phyloP scores from a whole-genome alignment of 2,329 filamentous ascomycete species.

The Mariannaea sp. region DNA sequence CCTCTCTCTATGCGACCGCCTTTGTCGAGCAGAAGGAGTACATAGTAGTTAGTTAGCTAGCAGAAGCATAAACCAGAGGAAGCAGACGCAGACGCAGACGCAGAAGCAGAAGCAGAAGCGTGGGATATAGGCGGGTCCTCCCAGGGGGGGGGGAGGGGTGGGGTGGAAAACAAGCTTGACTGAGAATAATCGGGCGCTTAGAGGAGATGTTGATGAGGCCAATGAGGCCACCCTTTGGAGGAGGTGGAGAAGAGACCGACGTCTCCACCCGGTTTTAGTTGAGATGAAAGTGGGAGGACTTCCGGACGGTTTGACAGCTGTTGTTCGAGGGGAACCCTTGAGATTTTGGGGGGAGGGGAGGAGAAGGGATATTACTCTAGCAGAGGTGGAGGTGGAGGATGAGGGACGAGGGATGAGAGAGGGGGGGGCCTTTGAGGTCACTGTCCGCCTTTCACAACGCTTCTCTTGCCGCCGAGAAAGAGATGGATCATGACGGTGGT shows the following conservation, averaged over 20 bases:
- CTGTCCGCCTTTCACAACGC: slow-evolving; percentile 44
- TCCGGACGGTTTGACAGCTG: slow-evolving; percentile 27
- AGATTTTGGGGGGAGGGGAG: not conserved
- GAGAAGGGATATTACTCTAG: too few relatives aligned
- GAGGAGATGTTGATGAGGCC: slow-evolving; percentile 14
- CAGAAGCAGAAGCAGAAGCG: slow-evolving; percentile 44
- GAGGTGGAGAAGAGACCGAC: slow-evolving; percentile 2
- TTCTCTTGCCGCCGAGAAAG: slow-evolving; percentile 44
- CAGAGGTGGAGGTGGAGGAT: too few relatives aligned
- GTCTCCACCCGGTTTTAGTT: not conserved
- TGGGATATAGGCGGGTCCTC: slow-evolving; percentile 38
- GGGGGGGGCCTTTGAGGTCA: not conserved
- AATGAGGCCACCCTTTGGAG: slow-evolving; percentile 1
- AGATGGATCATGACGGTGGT: slow-evolving; percentile 22
- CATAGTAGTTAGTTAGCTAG: too few relatives aligned
- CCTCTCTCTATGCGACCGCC: slow-evolving; percentile 44
- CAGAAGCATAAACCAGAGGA: too few relatives aligned
- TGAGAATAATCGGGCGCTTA: slow-evolving; percentile 41
- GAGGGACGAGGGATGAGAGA: not conserved
- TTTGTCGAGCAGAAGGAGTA: too few relatives aligned
- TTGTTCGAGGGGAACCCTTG: not conserved
- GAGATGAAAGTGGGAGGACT: slow-evolving; percentile 8
- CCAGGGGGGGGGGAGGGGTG: too few relatives aligned
- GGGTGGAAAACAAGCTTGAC: slow-evolving; percentile 38
- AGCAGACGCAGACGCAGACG: too few relatives aligned